phyloP scores from a whole-genome alignment of 495 filamentous ascomycete species.

The Bacidia rubella region DNA sequence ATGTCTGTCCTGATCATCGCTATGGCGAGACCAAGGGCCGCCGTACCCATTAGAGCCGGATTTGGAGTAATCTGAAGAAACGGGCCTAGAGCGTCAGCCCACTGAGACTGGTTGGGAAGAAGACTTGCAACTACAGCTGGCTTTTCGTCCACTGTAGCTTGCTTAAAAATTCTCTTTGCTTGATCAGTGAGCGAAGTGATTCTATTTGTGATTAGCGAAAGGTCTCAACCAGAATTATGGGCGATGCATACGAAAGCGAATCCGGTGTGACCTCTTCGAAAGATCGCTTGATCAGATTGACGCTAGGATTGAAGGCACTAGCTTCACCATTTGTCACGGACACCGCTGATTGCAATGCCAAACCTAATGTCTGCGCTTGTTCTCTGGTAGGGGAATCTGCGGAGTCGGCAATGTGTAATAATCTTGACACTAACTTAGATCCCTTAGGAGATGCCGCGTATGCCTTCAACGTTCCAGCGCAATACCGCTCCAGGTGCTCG shows the following conservation, averaged over 20 bases:
- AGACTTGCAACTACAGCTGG: conserved; percentile 27
- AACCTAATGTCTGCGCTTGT: conserved; percentile 33
- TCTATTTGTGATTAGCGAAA: conserved; percentile 17
- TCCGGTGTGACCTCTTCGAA: conserved; percentile 35
- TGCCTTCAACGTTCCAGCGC: conserved; percentile 17
- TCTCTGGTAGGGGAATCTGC: conserved; percentile 38
- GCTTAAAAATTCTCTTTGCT: conserved; percentile 37
- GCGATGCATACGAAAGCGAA: conserved; percentile 32
- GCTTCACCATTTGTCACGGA: conserved; percentile 26
- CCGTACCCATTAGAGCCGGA: conserved; percentile 55
- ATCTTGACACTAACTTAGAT: conserved; percentile 37
- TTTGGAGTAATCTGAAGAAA: conserved; percentile 47
- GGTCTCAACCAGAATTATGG: neutral
- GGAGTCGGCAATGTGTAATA: conserved; percentile 46
- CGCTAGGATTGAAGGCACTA: conserved; percentile 21
- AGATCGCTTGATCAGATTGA: conserved; percentile 39
- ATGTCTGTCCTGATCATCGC: conserved; percentile 39
- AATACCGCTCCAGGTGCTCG: conserved; percentile 20
- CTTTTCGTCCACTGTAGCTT: conserved; percentile 22
- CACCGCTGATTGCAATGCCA: conserved; percentile 25
- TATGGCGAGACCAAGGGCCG: conserved; percentile 54
- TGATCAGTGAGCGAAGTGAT: conserved; percentile 41
- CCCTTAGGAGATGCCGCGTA: conserved; percentile 28
- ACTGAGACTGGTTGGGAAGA: conserved; percentile 34
- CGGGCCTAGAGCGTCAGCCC: conserved; percentile 39